Conservation (phyloP, 2,329 filamentous ascomycete species). For the Fusarium chaquense region DNA sequence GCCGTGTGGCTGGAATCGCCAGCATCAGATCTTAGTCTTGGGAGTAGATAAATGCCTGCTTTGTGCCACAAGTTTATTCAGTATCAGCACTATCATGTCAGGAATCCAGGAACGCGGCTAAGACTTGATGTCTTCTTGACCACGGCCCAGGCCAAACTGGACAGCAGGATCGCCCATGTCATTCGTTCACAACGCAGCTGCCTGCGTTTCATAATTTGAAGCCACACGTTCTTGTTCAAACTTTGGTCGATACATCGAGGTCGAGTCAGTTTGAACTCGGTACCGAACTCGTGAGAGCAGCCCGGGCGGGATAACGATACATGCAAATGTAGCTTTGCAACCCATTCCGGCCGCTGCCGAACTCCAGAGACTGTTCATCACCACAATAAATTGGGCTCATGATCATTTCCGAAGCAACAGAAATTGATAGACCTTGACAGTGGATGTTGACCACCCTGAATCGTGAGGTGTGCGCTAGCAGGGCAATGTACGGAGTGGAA, state of each 20-base stretch:
- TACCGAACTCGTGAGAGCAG: slow-evolving; percentile 10
- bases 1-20: slow-evolving; percentile 27
- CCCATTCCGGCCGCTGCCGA: slow-evolving; percentile 33
- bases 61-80: not conserved
- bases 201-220: slow-evolving; percentile 31
- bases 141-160: slow-evolving; percentile 2
- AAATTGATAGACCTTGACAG: slow-evolving; percentile 11
- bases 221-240: slow-evolving; percentile 11
- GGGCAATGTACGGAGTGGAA: slow-evolving; percentile 26
- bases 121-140: slow-evolving; percentile 27
- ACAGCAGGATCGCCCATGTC: slow-evolving; percentile 20
- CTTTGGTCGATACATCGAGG: not conserved
- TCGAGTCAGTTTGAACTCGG: slow-evolving; percentile 18
- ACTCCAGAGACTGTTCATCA: slow-evolving; percentile 23
- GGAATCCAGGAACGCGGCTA: slow-evolving; percentile 28
- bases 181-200: slow-evolving; percentile 14
- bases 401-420: slow-evolving; percentile 23
- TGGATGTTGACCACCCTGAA: slow-evolving; percentile 28
- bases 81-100: slow-evolving; percentile 18
- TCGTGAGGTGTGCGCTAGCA: slow-evolving; percentile 29
- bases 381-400: slow-evolving; percentile 9
- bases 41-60: slow-evolving; percentile 21
- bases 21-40: slow-evolving; percentile 12
- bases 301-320: not conserved
- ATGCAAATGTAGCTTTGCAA: slow-evolving; percentile 4